These are phyloP conservation scores for Somion occarium DNA, from an alignment of 1,284 basidiomycete genomes.

Conservation along the genomic window DNA sequence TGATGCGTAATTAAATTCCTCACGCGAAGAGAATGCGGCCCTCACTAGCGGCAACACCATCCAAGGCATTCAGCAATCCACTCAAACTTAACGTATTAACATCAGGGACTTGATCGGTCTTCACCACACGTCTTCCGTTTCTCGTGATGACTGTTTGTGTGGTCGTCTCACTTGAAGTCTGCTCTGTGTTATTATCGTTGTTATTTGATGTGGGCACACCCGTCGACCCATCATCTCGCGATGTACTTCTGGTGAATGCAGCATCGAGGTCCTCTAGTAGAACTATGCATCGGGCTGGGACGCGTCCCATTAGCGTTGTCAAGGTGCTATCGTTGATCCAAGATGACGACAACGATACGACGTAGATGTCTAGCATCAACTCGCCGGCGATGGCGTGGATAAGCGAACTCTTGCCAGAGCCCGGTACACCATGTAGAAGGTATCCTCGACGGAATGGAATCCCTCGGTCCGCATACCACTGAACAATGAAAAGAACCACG, in stretches of 20 bases:
- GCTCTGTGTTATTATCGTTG: constrained; percentile 13
- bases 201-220: constrained; percentile 36
- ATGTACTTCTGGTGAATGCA: constrained; percentile 71
- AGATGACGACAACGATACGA: constrained; percentile 69
- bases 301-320: constrained; percentile 74
- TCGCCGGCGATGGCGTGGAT: constrained; percentile 84
- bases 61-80: constrained; percentile 78
- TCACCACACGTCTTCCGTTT: constrained; percentile 35
- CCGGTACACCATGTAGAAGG: constrained; percentile 76
- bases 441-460: constrained; percentile 85
- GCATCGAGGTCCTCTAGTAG: constrained; percentile 83
- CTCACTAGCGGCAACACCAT: constrained; percentile 83
- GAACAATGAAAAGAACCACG: constrained; percentile 9
- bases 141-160: constrained; percentile 27
- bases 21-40: constrained; percentile 80
- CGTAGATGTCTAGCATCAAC: constrained; percentile 76
- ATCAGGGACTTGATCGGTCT: constrained; percentile 61
- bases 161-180: background rate
- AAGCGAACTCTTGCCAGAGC: constrained; percentile 76
- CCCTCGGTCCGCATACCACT: constrained; percentile 49
- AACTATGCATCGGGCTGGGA: constrained; percentile 78
- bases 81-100: constrained; percentile 76
- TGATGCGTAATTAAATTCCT: constrained; percentile 26
- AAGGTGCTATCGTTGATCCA: constrained; percentile 78
- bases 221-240: constrained; percentile 48